Evolutionary conservation across 1,284 basidiomycete species (phyloP).

Genomic region (Austroboletus novae-zelandiae): DNA sequence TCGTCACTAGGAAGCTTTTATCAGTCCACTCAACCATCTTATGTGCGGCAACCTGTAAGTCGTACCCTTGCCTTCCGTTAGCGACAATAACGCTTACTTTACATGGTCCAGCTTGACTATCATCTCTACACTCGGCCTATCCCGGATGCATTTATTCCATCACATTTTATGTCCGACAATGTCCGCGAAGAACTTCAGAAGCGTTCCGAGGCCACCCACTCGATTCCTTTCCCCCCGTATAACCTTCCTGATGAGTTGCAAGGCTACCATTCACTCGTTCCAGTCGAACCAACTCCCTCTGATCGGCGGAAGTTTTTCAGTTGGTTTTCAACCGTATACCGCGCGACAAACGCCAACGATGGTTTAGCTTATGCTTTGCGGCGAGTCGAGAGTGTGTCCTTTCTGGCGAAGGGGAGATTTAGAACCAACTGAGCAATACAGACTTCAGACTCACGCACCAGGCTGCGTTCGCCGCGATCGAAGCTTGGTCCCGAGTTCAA

Average conservation of each 20-base stretch:
- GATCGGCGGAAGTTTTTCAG: conserved; percentile 72
- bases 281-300: conserved; percentile 58
- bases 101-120: conserved; percentile 69
- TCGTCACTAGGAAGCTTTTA: conserved; percentile 48
- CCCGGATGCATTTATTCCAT: conserved; percentile 50
- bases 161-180: conserved; percentile 68
- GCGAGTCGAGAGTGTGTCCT: conserved; percentile 78
- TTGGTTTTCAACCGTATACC: conserved; percentile 82
- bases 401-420: neutral
- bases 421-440: conserved; percentile 33
- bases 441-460: conserved; percentile 85
- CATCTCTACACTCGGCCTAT: conserved; percentile 80
- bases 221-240: conserved; percentile 43
- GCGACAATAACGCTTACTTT: conserved; percentile 2
- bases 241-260: conserved; percentile 86
- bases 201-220: conserved; percentile 74
- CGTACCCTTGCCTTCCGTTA: neutral
- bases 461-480: conserved; percentile 79
- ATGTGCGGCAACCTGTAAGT: conserved; percentile 68
- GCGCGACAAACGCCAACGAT: conserved; percentile 77
- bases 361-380: conserved; percentile 79
- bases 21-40: conserved; percentile 48
- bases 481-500: conserved; percentile 82
- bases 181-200: conserved; percentile 80
- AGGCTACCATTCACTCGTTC: conserved; percentile 87